Percentiles rank a stretch among this genome's conserved stretches.
Conservation (phyloP, 2,329 filamentous ascomycete genomes). For the Emmonsiellopsis sp. region DNA sequence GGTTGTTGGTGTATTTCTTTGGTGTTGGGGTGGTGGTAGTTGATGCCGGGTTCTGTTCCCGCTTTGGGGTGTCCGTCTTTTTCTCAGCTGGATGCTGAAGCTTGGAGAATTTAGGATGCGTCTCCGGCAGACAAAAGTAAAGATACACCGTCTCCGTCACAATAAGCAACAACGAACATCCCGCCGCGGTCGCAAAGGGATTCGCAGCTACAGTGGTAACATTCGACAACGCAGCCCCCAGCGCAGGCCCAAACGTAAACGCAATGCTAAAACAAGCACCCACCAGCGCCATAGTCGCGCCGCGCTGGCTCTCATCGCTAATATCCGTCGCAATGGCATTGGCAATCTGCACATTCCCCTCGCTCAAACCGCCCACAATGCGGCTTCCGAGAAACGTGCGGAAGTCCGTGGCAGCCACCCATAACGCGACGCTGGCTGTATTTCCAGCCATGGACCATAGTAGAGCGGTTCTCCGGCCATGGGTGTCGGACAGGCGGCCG, state of each 20-base stretch:
- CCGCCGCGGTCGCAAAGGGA: constrained; percentile 86
- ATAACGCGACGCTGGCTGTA: constrained; percentile 83
- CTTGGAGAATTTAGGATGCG: constrained; percentile 53
- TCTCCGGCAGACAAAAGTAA: constrained; percentile 79
- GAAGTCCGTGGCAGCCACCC: constrained; percentile 90
- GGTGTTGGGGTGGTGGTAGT: constrained; percentile 12
- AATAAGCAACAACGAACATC: constrained; percentile 76
- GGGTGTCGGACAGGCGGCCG: constrained; percentile 74
- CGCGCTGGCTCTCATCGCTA: constrained; percentile 72
- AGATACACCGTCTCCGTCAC: constrained; percentile 81
- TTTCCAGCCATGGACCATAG: constrained; percentile 90
- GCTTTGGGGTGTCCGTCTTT: constrained; percentile 17
- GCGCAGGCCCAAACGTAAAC: constrained; percentile 89
- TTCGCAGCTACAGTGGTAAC: constrained; percentile 74
- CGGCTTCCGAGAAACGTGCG: constrained; percentile 91
- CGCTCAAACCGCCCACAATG: constrained; percentile 83
- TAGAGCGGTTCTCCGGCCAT: constrained; percentile 79
- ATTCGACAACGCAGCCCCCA: constrained; percentile 77
- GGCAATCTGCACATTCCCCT: constrained; percentile 93
- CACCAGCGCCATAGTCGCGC: constrained; percentile 90
- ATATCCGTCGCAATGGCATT: constrained; percentile 96
- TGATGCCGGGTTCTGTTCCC: constrained; percentile 15
- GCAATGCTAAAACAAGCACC: constrained; percentile 95
- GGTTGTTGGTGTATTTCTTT: constrained; percentile 65
- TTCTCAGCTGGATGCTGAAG: constrained; percentile 11